Percentiles rank a stretch among this genome's conserved stretches.
Evolutionary conservation across 1,139 yeast genomes (phyloP).

Genomic region (Hyphopichia buzzinii): DNA sequence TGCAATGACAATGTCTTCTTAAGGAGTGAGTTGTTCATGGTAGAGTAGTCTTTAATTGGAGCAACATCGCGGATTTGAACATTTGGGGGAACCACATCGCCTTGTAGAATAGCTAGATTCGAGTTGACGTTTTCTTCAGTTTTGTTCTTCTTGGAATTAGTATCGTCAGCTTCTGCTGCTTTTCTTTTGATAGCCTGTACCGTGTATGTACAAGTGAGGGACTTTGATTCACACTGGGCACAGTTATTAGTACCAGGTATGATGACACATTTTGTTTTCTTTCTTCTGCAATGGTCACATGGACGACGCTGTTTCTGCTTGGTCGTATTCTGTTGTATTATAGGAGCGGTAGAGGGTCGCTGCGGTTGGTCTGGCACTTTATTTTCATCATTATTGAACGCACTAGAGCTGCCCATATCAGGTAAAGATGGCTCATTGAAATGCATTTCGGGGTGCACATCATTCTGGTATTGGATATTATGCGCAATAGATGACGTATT

Average conservation of each 20-base stretch:
- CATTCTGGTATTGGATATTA: constrained; percentile 34
- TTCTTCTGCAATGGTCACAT: constrained; percentile 68
- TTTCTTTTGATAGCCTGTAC: constrained; percentile 33
- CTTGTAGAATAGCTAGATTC: constrained; percentile 8
- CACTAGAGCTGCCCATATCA: constrained; percentile 10
- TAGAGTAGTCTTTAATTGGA: constrained; percentile 56
- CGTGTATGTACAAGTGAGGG: constrained; percentile 59
- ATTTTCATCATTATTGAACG: neutral
- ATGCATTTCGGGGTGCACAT: constrained; percentile 12
- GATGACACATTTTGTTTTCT: constrained; percentile 64
- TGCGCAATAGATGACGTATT: constrained; percentile 16
- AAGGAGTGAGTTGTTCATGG: constrained; percentile 46
- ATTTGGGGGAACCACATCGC: constrained; percentile 42
- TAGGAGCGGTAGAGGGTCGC: constrained; percentile 6
- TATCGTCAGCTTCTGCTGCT: constrained; percentile 20
- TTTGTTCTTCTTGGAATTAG: constrained; percentile 14
- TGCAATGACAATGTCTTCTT: constrained; percentile 51
- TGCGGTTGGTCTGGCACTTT: neutral
- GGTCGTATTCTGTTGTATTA: constrained; percentile 5
- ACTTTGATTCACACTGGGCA: constrained; percentile 66
- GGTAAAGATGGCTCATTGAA: neutral
- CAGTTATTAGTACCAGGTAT: constrained; percentile 59
- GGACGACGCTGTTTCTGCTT: constrained; percentile 41
- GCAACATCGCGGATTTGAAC: constrained; percentile 53
- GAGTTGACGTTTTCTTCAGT: constrained; percentile 6